Conservation (phyloP, 2,329 filamentous ascomycete species). For the Hypomyces perniciosus region DNA sequence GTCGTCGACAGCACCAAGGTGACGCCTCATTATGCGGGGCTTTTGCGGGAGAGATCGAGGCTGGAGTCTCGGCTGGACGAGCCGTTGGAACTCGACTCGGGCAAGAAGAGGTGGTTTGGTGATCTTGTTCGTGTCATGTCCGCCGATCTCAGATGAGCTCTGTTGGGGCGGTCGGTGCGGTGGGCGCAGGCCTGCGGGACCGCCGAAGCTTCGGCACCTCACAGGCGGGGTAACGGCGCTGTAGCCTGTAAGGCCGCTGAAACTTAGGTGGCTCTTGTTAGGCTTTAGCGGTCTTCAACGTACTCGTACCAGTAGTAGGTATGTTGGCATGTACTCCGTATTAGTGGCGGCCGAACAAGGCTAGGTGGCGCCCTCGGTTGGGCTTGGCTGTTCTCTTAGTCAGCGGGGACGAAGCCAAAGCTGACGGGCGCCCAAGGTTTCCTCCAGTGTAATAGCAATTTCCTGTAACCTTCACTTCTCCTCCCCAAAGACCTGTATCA, state of each 20-base stretch:
- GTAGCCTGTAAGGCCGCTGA: constrained; percentile 2
- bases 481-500: not conserved
- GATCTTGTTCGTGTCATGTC: constrained; percentile 1
- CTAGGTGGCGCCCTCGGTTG: not conserved
- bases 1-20: constrained; percentile 19
- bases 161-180: not conserved
- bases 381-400: not conserved
- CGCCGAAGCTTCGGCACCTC: constrained; percentile 2
- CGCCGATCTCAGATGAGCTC: not conserved
- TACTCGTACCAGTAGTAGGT: no score
- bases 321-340: no score
- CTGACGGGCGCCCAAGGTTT: constrained; percentile 2
- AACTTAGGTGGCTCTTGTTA: not conserved
- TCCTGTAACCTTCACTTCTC: not conserved
- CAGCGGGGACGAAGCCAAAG: constrained; percentile 3
- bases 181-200: constrained; percentile 1
- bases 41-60: not conserved
- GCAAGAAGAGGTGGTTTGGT: constrained; percentile 2
- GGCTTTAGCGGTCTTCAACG: not conserved
- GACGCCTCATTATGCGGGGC: constrained; percentile 27
- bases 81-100: not conserved
- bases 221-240: constrained; percentile 10
- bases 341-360: no score
- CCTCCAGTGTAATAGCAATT: not conserved
- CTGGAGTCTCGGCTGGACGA: not conserved